Base-by-base conservation (phyloP, 140 eudicot genomes). In the Anethum foeniculum region DNA sequence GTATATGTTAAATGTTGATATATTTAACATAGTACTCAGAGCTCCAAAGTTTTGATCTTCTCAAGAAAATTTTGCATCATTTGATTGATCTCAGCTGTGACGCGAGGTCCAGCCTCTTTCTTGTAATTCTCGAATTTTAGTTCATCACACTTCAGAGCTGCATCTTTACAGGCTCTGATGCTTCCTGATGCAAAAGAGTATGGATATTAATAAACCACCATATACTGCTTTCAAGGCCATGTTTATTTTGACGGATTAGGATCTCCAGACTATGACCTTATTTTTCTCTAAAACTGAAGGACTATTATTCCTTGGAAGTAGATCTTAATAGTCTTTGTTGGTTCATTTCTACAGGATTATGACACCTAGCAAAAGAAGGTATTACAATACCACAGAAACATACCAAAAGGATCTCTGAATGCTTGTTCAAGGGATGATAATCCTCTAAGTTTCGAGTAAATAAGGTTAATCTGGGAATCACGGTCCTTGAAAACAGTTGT, bases 131-230 rank as follows among this genome's bases (percentile, higher is more conserved):
- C 95, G 75, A 89, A 89, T 81, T 92, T 90, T 84, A 80, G 77
- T 64, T 92, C 91, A 56, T 92, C 98, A 81, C 94, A 88, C 85
- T 87, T 92, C 78, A 92, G 82, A 38, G 98, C 98, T 60, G 98
- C 96, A 47, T 80, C 79, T 94, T 81, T 94, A 83, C 97, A 94
- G 21, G 90, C 92, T 84, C 73, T 89, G 76, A 94, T 88, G 80
- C 89, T 92, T 83, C 97, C 98, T 94, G 77, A 69, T 28, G 69
- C 79, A 80, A 46, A 72, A 27, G 38, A 72, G 77, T 65, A 34
- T 25, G 47, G 19, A 69, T 13, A n/a, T 46, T 46, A 64, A 25
- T 36, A 44, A 73, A 8, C 6, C 23, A 32, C 75, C 36, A 67
- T 6, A 56, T 21, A 7, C 28, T 51, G 58, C 58, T 56, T 56